Base-by-base conservation (phyloP, 2,329 filamentous ascomycete species). In the Venturia effusa region DNA sequence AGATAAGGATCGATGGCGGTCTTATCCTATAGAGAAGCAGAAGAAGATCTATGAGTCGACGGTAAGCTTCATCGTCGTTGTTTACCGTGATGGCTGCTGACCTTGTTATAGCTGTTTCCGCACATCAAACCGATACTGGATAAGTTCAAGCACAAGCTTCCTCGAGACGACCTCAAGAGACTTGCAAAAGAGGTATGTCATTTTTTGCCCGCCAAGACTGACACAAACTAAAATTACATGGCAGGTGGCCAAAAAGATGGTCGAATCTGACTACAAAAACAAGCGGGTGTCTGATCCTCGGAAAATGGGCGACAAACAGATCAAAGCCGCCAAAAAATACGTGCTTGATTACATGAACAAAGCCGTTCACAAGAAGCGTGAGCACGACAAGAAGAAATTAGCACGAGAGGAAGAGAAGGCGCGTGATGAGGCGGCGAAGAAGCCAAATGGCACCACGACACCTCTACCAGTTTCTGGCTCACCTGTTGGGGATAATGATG, bases 1-100 rank as follows among this genome's bases (percentile, higher is more conserved):
- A 61, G 80, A 80, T 6, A 87, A 84, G 69, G 87, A 90, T 59
- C 89, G 88, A 72, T 92, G 89, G 89, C 82, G 84, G 64, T 82
- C 81, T 65, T 74, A 87, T 39, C 80, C 87, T 1, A 74, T 86
- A 68, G 92, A 97, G 68, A 97, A 97, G 76, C 90, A 94, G 76
- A 95, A 92, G 84, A 96, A 91, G 78, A 81, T 96, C 2, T 97
- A 97, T 70, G 92, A 97, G 74, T 92, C 92, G 72, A 96, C 92
- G 61, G 91, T 95, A 81, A 74, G 89, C 79, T 34, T 30, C 22
- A 43, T 30, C n/a, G 19, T n/a, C 34, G 30, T 61, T 54, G 41
- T 61, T 13, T 55, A 40, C 1, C 13, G 17, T 45, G 40, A 27
- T 45, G 22, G 60, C 19, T 30, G 66, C 70, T 67, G 71, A 65